These are phyloP conservation scores for Marasmius sp. DNA, from an alignment of 1,284 basidiomycete genomes.

Conservation along the genomic window DNA sequence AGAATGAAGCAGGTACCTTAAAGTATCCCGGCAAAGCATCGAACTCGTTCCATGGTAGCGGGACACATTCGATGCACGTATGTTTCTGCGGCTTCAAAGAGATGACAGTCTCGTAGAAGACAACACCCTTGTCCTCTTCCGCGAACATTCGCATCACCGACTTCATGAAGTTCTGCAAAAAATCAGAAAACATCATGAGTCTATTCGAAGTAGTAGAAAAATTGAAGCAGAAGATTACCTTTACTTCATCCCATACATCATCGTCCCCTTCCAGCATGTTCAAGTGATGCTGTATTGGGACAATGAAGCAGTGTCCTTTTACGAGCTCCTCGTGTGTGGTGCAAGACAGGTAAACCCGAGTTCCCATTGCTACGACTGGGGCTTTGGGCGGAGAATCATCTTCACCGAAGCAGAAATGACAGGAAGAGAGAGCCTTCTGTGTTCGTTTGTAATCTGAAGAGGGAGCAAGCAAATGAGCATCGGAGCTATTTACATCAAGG, in stretches of 20 bases:
- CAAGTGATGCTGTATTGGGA: constrained; percentile 93
- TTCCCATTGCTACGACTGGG: constrained; percentile 88
- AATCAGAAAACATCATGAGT: background rate
- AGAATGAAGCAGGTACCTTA: constrained; percentile 51
- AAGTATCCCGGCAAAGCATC: constrained; percentile 92
- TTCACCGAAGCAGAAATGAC: constrained; percentile 87
- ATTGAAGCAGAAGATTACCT: constrained; percentile 49
- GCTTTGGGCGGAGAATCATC: constrained; percentile 84
- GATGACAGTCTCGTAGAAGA: constrained; percentile 18
- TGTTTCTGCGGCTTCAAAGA: constrained; percentile 58
- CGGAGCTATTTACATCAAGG: background rate
- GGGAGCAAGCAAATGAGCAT: background rate
- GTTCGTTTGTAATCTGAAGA: constrained; percentile 90
- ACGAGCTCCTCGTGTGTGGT: constrained; percentile 86
- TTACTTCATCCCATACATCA: constrained; percentile 96
- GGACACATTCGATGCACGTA: constrained; percentile 91
- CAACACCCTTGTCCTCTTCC: constrained; percentile 65
- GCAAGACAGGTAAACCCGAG: constrained; percentile 85
- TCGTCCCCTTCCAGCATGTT: constrained; percentile 93
- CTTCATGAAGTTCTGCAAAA: constrained; percentile 94
- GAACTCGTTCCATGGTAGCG: constrained; percentile 83
- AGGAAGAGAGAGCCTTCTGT: constrained; percentile 85
- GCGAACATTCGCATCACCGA: constrained; percentile 94
- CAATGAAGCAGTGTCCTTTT: constrained; percentile 89
- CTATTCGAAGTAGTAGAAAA: background rate